A percentile compares a stretch with the other conserved stretches of the same genome.
Conservation (phyloP, 164 flowering plant species). For the Macadamia integrifolia region DNA sequence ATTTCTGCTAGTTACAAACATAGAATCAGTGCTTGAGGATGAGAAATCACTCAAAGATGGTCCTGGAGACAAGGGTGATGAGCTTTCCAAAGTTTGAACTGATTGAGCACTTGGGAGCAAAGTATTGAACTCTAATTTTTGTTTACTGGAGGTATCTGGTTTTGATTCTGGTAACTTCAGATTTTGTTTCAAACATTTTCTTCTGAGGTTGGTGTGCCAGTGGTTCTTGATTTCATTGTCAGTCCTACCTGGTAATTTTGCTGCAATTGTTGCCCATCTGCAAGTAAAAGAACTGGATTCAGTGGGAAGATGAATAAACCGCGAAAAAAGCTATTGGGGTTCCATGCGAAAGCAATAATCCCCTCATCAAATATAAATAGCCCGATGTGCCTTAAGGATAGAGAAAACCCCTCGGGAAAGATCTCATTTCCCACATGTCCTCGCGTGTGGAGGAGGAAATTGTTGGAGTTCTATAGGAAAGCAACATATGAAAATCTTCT, state of each 20-base stretch:
- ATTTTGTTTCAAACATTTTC: neutral
- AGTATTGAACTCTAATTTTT: neutral
- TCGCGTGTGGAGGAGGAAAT: too few relatives aligned
- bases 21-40: neutral
- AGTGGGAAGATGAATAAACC: too few relatives aligned
- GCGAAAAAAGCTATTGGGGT: too few relatives aligned
- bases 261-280: neutral
- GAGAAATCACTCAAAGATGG: neutral
- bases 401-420: too few relatives aligned
- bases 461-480: too few relatives aligned
- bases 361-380: too few relatives aligned
- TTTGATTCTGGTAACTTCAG: neutral
- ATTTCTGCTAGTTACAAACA: neutral
- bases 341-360: too few relatives aligned
- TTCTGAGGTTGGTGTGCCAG: neutral
- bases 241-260: neutral
- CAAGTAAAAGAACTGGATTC: neutral
- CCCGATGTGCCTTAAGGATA: too few relatives aligned
- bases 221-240: neutral
- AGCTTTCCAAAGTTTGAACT: slow-evolving; percentile 2
- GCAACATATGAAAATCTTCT: too few relatives aligned
- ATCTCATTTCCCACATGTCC: too few relatives aligned
- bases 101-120: neutral
- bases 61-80: neutral
- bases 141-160: neutral